Percentiles rank a stretch among this genome's conserved stretches.
These are phyloP conservation scores for Inga laurina DNA, from an alignment of 306 rosid species.

Conservation along the genomic window DNA sequence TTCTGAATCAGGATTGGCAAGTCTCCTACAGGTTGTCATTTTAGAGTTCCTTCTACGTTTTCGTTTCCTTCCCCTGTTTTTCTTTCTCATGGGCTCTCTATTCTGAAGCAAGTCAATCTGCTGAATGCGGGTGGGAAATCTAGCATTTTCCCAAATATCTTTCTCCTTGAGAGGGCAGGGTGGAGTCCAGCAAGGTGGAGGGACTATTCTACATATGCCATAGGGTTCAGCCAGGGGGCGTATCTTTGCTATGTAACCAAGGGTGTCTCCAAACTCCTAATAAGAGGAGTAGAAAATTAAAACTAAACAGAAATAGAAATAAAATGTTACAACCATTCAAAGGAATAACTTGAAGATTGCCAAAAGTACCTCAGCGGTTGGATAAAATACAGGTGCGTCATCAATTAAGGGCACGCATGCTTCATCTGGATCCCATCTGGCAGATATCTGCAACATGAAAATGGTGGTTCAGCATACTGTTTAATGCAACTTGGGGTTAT, in stretches of 20 bases:
- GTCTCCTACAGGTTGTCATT: conserved; percentile 57
- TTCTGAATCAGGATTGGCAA: conserved; percentile 48
- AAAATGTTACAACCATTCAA: conserved; percentile 10
- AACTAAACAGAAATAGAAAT: conserved; percentile 9
- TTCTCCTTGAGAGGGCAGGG: conserved; percentile 92
- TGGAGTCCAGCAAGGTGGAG: conserved; percentile 86
- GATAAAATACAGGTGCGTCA: conserved; percentile 90
- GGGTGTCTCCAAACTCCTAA: conserved; percentile 88
- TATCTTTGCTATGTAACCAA: conserved; percentile 82
- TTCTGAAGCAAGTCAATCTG: conserved; percentile 92
- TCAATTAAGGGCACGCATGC: conserved; percentile 75
- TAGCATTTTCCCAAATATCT: conserved; percentile 67
- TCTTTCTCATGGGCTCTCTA: conserved; percentile 95
- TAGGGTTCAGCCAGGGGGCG: conserved; percentile 71
- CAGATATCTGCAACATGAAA: conserved; percentile 59
- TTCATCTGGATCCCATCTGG: conserved; percentile 78
- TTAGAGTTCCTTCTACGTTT: conserved; percentile 66
- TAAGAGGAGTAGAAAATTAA: conserved; percentile 17
- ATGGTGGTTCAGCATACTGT: conserved; percentile 17
- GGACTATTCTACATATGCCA: conserved; percentile 98
- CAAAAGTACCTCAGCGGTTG: conserved; percentile 67
- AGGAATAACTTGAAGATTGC: conserved; percentile 7
- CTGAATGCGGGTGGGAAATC: conserved; percentile 87
- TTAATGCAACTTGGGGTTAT: background rate
- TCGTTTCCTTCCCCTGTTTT: conserved; percentile 74